Evolutionary conservation across 2,329 filamentous ascomycete species (phyloP).

Genomic region (Gliomastix tumulicola): DNA sequence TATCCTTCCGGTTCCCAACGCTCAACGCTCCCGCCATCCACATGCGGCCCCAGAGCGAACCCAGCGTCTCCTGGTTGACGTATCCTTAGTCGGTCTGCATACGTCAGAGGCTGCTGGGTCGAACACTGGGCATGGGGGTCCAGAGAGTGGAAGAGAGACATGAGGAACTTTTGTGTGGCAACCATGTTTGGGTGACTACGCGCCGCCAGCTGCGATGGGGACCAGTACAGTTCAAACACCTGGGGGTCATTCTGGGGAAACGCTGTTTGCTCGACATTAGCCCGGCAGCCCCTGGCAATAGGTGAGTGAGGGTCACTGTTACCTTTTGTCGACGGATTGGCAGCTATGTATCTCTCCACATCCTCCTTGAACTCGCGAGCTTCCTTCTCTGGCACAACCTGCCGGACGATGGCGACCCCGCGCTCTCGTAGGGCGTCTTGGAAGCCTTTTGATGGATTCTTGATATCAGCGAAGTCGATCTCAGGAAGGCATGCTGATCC

Average conservation of each 20-base stretch:
- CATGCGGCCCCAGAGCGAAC: constrained; percentile 67
- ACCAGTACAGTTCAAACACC: constrained; percentile 74
- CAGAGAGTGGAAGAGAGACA: constrained; percentile 27
- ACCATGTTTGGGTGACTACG: constrained; percentile 61
- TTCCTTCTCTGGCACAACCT: constrained; percentile 56
- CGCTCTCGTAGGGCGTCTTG: constrained; percentile 27
- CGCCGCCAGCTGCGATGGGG: constrained; percentile 58
- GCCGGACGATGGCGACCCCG: constrained; percentile 54
- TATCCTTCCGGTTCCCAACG: constrained; percentile 69
- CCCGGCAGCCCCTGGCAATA: too few relatives aligned
- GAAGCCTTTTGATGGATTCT: constrained; percentile 22
- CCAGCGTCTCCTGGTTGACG: constrained; percentile 62
- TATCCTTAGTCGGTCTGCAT: constrained; percentile 68
- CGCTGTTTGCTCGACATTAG: too few relatives aligned
- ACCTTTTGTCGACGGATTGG: constrained; percentile 55
- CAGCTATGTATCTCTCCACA: constrained; percentile 56
- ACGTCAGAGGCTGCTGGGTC: constrained; percentile 25
- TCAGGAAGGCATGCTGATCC: constrained; percentile 45
- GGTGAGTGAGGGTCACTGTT: too few relatives aligned
- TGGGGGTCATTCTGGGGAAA: constrained; percentile 62
- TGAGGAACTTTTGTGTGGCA: constrained; percentile 52
- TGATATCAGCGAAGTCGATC: constrained; percentile 38
- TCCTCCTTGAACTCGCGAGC: constrained; percentile 60
- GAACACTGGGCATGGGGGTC: constrained; percentile 2
- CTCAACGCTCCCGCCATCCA: constrained; percentile 69